Evolutionary conservation across 2,329 filamentous ascomycete species (phyloP), one percentile per base, ranked within the genome.

Genomic region (Fonsecaea pedrosoi): DNA sequence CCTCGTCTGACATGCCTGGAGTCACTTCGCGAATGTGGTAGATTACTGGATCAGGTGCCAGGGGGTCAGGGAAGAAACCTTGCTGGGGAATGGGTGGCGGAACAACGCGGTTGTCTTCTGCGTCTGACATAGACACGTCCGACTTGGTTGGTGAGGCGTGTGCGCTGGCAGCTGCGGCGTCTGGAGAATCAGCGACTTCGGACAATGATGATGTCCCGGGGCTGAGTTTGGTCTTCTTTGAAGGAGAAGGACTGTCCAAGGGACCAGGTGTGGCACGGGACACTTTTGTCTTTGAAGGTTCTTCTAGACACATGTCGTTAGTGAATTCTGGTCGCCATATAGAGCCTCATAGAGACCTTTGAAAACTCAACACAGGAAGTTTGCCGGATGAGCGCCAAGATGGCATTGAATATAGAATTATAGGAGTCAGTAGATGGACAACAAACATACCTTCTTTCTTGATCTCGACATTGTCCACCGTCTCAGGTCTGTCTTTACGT

Each of bases 61-160:
- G 91, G 0, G 94, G 94, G 75, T 98, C 93, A 45, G 94, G 90
- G 66, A 94, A 94, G 77, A 97, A 98, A 0, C 92, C 94, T 79
- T 96, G 92, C 66, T 94, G 90, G 5, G 87, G 85, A 30, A 90
- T 79, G 6, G 86, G 82, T n/a, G 87, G 85, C 13, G 85, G 87
- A 50, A 86, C 84, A 50, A 85, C 37, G 4, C 54, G 62, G 75
- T 72, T 75, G 42, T 70, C 69, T 56, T 82, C 83, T 2, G 84
- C 84, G 64, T 82, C 83, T 57, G 82, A 83, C 37, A 84, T 82
- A 4, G 91, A 92, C 48, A 86, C 84, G 58, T 89, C 87, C 32
- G 86, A 84, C 69, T 84, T 84, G 74, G 89, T 84, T 65, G 86
- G 85, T 73, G 87, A 82, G 72, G 86, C 81, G 76, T 88, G 84